These are phyloP conservation scores for Saccharomycopsis olivae DNA, from an alignment of 805 yeast species.

Conservation along the genomic window DNA sequence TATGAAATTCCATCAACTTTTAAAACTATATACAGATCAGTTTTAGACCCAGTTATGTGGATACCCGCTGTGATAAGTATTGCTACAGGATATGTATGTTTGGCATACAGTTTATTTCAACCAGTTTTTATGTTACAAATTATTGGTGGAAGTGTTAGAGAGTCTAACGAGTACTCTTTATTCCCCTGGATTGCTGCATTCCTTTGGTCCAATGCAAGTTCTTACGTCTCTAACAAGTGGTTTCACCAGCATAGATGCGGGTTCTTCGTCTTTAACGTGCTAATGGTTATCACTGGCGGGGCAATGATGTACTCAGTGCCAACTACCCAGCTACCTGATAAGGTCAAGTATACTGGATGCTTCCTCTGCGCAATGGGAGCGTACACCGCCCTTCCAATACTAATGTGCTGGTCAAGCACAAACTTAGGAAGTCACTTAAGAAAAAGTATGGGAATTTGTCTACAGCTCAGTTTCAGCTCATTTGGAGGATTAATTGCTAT, in stretches of 20 bases:
- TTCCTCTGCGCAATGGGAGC: constrained; percentile 38
- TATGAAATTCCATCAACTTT: constrained; percentile 38
- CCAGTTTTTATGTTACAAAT: constrained; percentile 52
- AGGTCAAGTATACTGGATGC: constrained; percentile 47
- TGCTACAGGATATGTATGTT: constrained; percentile 55
- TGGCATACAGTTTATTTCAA: constrained; percentile 65
- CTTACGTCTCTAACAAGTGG: constrained; percentile 29
- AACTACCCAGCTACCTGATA: constrained; percentile 18
- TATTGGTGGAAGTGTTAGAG: constrained; percentile 51
- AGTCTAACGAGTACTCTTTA: constrained; percentile 41
- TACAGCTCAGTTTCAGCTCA: constrained; percentile 60
- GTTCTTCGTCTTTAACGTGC: constrained; percentile 25
- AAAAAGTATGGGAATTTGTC: constrained; percentile 45
- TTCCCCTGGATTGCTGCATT: constrained; percentile 27
- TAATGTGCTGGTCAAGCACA: constrained; percentile 46
- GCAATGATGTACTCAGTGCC: constrained; percentile 38
- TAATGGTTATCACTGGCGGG: constrained; percentile 41
- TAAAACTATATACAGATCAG: constrained; percentile 34
- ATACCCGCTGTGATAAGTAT: constrained; percentile 51
- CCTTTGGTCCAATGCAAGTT: constrained; percentile 5
- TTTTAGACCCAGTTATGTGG: constrained; percentile 50
- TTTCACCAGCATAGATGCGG: constrained; percentile 34
- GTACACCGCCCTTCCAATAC: constrained; percentile 57
- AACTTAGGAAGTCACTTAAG: constrained; percentile 39
- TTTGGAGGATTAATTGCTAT: constrained; percentile 39